Evolutionary conservation across 2,329 filamentous ascomycete species (phyloP).

Genomic region (Trichoderma sp.): DNA sequence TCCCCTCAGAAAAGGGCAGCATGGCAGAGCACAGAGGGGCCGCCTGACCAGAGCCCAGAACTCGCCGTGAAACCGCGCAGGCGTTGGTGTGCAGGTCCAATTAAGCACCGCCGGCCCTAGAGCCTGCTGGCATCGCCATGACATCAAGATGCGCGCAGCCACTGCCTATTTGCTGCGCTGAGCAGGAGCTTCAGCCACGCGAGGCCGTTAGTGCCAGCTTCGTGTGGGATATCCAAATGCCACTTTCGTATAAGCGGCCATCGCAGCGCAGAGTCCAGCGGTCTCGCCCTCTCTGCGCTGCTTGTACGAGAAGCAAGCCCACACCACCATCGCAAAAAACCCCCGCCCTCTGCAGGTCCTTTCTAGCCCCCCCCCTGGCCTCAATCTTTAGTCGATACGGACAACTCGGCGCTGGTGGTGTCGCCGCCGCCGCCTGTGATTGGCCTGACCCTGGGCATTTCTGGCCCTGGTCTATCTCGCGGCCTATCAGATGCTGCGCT

Average conservation of each 20-base stretch:
- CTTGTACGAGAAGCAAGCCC: neutral
- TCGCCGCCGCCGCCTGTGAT: neutral
- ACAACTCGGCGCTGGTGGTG: conserved; percentile 25
- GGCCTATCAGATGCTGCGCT: conserved; percentile 17
- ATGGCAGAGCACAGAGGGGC: neutral
- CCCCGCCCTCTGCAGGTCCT: conserved; percentile 16
- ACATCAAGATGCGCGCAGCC: conserved; percentile 19
- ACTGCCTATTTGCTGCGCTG: neutral
- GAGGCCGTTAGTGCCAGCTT: conserved; percentile 1
- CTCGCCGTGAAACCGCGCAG: neutral
- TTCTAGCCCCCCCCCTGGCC: conserved; percentile 1
- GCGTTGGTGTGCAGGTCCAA: neutral
- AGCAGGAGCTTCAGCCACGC: conserved; percentile 18
- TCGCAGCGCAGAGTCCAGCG: neutral
- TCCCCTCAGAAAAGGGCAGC: conserved; percentile 1
- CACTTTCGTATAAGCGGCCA: neutral
- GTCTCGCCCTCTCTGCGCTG: conserved; percentile 1
- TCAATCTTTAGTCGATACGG: conserved; percentile 18
- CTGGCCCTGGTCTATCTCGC: neutral
- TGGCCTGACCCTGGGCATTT: conserved; percentile 17
- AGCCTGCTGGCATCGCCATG: neutral
- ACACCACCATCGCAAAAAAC: conserved; percentile 15
- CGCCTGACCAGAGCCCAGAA: conserved; percentile 1
- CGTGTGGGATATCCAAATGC: neutral
- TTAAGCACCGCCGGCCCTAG: neutral